A percentile compares a stretch with the other conserved stretches of the same genome.
Evolutionary conservation across 2,329 filamentous ascomycete species (phyloP).

Genomic region (Fusarium sp.): DNA sequence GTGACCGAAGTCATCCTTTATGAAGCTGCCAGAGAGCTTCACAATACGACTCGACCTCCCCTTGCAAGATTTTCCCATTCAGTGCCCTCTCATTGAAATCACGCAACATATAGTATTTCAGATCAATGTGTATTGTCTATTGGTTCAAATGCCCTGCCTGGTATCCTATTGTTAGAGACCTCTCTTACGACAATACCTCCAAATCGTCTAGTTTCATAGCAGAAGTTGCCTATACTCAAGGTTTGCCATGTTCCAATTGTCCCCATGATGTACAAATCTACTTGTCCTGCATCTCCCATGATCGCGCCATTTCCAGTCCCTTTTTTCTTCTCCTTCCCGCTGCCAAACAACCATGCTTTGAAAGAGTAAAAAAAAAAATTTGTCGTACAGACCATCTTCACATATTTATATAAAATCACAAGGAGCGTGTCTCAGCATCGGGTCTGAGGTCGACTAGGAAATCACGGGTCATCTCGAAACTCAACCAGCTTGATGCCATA

Average conservation of each 20-base stretch:
- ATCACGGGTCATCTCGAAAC: slow-evolving; percentile 93
- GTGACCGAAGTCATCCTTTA: slow-evolving; percentile 7
- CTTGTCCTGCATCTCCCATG: slow-evolving; percentile 12
- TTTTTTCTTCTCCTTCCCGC: slow-evolving; percentile 12
- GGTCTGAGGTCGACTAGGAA: slow-evolving; percentile 73
- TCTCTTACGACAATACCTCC: slow-evolving; percentile 17
- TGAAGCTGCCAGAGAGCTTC: no score
- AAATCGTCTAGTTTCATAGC: slow-evolving; percentile 17
- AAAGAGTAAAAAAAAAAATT: neutral
- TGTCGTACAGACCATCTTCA: slow-evolving; percentile 31
- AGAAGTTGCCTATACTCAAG: neutral
- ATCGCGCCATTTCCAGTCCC: slow-evolving; percentile 19
- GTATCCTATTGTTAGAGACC: slow-evolving; percentile 15
- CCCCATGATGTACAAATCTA: slow-evolving; percentile 34
- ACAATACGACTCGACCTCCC: neutral
- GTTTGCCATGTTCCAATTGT: slow-evolving; percentile 6
- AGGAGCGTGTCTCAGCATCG: slow-evolving; percentile 45
- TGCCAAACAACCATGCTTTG: slow-evolving; percentile 8
- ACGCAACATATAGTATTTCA: neutral
- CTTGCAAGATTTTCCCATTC: no score
- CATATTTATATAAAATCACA: slow-evolving; percentile 39
- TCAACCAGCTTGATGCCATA: slow-evolving; percentile 98
- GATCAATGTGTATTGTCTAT: slow-evolving; percentile 33
- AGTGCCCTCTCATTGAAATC: neutral
- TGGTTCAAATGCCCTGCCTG: slow-evolving; percentile 18